These are phyloP conservation scores for Osmanthus fragrans DNA, from an alignment of 257 asterid genomes.

Conservation along the genomic window DNA sequence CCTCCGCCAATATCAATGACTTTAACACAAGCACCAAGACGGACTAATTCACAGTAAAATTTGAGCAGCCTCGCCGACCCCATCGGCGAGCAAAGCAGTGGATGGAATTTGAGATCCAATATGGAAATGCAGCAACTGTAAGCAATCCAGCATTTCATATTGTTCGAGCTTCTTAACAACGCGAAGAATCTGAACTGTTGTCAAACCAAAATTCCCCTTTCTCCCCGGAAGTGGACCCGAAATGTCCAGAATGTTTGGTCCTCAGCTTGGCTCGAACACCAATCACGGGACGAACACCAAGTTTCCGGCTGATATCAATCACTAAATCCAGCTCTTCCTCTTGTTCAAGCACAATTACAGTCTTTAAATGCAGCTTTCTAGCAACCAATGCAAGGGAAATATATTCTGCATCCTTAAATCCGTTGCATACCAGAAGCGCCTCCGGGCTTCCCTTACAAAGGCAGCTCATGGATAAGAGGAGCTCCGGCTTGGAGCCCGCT, in stretches of 20 bases:
- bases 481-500: conserved; percentile 69
- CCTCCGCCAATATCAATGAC: conserved; percentile 66
- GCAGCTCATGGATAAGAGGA: conserved; percentile 57
- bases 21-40: conserved; percentile 57
- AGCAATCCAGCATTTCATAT: conserved; percentile 53
- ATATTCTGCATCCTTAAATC: conserved; percentile 59
- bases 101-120: conserved; percentile 67
- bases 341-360: conserved; percentile 60
- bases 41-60: conserved; percentile 54
- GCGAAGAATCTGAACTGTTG: conserved; percentile 51
- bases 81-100: conserved; percentile 47
- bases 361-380: conserved; percentile 44
- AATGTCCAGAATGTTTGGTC: conserved; percentile 62
- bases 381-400: conserved; percentile 57
- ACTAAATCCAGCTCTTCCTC: conserved; percentile 64
- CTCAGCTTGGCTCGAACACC: conserved; percentile 62
- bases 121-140: conserved; percentile 62
- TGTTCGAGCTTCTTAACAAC: conserved; percentile 52
- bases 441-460: conserved; percentile 59
- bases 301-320: conserved; percentile 44
- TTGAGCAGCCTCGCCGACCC: conserved; percentile 63
- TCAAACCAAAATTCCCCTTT: conserved; percentile 61
- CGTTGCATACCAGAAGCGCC: conserved; percentile 56
- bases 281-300: conserved; percentile 48
- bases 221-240: conserved; percentile 67